Evolutionary conservation across 1,284 basidiomycete genomes (phyloP).

Genomic region (Vanrija pseudolonga): DNA sequence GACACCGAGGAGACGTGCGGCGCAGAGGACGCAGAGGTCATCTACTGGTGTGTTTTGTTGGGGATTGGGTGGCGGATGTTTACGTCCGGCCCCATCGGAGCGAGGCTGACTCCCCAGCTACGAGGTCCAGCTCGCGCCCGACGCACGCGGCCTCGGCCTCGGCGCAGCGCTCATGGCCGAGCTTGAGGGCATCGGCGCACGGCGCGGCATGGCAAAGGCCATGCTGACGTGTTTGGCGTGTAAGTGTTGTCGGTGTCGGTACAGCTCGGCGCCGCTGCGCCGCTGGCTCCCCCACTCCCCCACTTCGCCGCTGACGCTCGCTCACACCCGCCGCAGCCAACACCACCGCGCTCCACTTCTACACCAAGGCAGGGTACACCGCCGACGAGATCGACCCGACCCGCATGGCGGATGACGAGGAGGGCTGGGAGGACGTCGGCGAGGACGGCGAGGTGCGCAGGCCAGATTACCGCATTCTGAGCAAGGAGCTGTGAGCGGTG

Average conservation of each 20-base stretch:
- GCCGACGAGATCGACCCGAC: conserved; percentile 48
- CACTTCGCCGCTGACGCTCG: background rate
- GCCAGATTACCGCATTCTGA: conserved; percentile 31
- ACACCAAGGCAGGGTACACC: conserved; percentile 32
- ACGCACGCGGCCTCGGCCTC: conserved; percentile 27
- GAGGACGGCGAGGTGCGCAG: conserved; percentile 9
- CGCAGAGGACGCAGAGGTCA: conserved; percentile 34
- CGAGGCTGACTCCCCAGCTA: conserved; percentile 30
- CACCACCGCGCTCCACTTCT: conserved; percentile 32
- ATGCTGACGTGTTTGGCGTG: conserved; percentile 47
- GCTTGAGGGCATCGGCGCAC: conserved; percentile 33
- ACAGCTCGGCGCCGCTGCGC: too few species aligned
- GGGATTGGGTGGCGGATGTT: background rate
- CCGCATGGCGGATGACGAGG: conserved; percentile 27
- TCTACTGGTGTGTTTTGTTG: conserved; percentile 36
- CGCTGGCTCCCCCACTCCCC: background rate
- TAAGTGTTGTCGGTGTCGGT: conserved; percentile 25
- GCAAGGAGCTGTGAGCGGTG: conserved; percentile 18
- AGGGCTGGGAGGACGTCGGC: conserved; percentile 17
- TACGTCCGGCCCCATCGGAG: too few species aligned
- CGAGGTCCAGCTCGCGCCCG: conserved; percentile 35
- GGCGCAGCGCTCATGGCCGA: conserved; percentile 30
- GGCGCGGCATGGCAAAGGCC: conserved; percentile 37
- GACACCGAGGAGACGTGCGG: conserved; percentile 46
- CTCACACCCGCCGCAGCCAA: conserved; percentile 23